These are phyloP conservation scores for Alectoria sarmentosa DNA, from an alignment of 495 filamentous ascomycete genomes.

Conservation along the genomic window DNA sequence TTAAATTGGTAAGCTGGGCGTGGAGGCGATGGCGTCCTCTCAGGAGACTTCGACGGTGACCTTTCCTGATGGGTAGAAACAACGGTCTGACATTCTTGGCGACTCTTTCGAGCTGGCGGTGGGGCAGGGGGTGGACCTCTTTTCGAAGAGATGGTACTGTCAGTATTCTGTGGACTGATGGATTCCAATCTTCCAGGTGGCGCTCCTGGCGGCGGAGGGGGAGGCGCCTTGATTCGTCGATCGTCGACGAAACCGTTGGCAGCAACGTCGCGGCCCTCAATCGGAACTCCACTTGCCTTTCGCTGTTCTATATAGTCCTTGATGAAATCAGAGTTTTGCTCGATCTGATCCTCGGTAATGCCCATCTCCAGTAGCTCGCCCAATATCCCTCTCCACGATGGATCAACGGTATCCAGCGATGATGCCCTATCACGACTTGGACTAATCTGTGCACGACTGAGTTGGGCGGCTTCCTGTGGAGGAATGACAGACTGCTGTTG, in stretches of 20 bases:
- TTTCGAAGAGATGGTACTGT: slow-evolving; percentile 51
- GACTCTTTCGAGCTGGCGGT: slow-evolving; percentile 66
- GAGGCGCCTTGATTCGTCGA: slow-evolving; percentile 46
- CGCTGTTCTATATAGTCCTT: slow-evolving; percentile 81
- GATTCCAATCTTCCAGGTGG: slow-evolving; percentile 36
- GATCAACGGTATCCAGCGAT: slow-evolving; percentile 74
- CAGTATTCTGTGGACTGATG: slow-evolving; percentile 65
- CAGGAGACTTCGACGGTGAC: slow-evolving; percentile 34
- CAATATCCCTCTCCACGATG: slow-evolving; percentile 74
- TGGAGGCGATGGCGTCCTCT: slow-evolving; percentile 42
- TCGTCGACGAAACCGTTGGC: slow-evolving; percentile 30
- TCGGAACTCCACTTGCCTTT: slow-evolving; percentile 46
- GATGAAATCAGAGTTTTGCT: slow-evolving; percentile 91
- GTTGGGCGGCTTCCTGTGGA: slow-evolving; percentile 25
- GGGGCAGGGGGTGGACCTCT: slow-evolving; percentile 77
- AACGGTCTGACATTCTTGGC: slow-evolving; percentile 40
- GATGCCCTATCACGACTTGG: slow-evolving; percentile 44
- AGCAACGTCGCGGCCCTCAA: slow-evolving; percentile 24
- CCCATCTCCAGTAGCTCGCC: slow-evolving; percentile 79
- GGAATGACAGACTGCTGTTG: slow-evolving; percentile 35
- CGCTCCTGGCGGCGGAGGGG: slow-evolving; percentile 52
- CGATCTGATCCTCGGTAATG: slow-evolving; percentile 86
- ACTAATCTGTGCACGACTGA: slow-evolving; percentile 22
- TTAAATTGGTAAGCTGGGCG: slow-evolving; percentile 48
- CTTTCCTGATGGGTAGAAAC: slow-evolving; percentile 48